Evolutionary conservation across 345 rosid genomes (phyloP).

Genomic region (Eucalyptus curtisii): DNA sequence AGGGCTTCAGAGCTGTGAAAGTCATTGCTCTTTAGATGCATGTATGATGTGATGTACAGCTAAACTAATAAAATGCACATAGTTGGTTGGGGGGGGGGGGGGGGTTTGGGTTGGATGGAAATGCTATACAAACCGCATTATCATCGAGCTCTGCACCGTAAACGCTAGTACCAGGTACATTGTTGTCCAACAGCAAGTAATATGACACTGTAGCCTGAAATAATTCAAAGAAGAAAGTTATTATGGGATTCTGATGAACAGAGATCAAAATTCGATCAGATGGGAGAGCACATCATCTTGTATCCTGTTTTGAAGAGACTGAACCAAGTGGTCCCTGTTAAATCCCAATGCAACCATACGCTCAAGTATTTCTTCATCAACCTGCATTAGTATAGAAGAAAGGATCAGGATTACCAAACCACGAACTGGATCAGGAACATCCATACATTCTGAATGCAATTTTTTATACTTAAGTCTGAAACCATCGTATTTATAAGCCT

Average conservation of each 20-base stretch:
- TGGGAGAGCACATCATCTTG: slow-evolving; percentile 57
- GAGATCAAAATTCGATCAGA: neutral
- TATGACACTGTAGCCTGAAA: slow-evolving; percentile 94
- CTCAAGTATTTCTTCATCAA: slow-evolving; percentile 81
- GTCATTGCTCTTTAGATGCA: neutral
- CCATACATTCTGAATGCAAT: neutral
- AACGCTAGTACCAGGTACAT: slow-evolving; percentile 67
- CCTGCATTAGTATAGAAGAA: slow-evolving; percentile 26
- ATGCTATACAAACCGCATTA: slow-evolving; percentile 33
- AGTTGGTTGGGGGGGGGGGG: neutral
- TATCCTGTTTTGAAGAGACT: slow-evolving; percentile 66
- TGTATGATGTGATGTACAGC: neutral
- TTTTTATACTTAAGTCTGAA: neutral
- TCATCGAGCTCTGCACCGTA: slow-evolving; percentile 75
- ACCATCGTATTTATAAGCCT: neutral
- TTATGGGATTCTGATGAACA: neutral
- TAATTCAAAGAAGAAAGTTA: neutral
- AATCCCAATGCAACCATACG: slow-evolving; percentile 70
- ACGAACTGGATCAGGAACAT: neutral
- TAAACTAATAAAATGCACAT: neutral
- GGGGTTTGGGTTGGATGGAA: too few relatives aligned
- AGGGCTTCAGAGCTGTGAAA: neutral
- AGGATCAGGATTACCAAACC: neutral
- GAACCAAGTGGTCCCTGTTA: slow-evolving; percentile 54
- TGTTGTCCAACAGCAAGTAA: slow-evolving; percentile 73